Conservation (phyloP, 768 basidiomycete species). For the Pleurotus tuoliensis region DNA sequence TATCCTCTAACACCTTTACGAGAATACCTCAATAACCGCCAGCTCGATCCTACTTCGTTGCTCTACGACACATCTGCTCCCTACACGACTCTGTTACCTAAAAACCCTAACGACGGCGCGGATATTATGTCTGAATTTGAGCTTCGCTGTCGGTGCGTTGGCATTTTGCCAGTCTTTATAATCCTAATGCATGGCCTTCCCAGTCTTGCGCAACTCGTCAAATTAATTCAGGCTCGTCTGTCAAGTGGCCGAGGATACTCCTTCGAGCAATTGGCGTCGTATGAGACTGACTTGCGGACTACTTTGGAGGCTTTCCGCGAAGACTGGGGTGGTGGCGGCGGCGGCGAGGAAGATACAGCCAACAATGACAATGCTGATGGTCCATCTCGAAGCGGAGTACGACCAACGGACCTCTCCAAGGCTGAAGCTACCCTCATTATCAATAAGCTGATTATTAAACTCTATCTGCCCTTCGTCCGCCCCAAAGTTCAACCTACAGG, state of each 20-base stretch:
- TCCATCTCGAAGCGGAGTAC: not conserved
- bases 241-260: constrained; percentile 42
- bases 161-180: constrained; percentile 7
- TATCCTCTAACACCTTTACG: constrained; percentile 55
- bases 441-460: constrained; percentile 56
- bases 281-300: constrained; percentile 52
- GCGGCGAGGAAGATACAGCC: not conserved
- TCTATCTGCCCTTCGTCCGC: constrained; percentile 66
- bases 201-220: constrained; percentile 63
- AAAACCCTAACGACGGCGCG: constrained; percentile 23
- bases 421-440: constrained; percentile 55
- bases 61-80: constrained; percentile 22
- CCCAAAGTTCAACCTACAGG: constrained; percentile 2
- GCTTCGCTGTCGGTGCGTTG: constrained; percentile 58
- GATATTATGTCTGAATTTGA: constrained; percentile 35
- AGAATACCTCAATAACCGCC: constrained; percentile 41
- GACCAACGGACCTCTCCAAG: not conserved
- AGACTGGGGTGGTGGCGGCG: not conserved
- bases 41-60: not conserved
- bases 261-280: constrained; percentile 56
- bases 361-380: not conserved
- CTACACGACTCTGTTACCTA: constrained; percentile 40
- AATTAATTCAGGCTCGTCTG: constrained; percentile 50
- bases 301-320: constrained; percentile 52
- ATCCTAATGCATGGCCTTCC: not conserved